A percentile compares a stretch with the other conserved stretches of the same genome.
Evolutionary conservation across 2,329 filamentous ascomycete genomes (phyloP).

Genomic region (Penicillium brasilianum): DNA sequence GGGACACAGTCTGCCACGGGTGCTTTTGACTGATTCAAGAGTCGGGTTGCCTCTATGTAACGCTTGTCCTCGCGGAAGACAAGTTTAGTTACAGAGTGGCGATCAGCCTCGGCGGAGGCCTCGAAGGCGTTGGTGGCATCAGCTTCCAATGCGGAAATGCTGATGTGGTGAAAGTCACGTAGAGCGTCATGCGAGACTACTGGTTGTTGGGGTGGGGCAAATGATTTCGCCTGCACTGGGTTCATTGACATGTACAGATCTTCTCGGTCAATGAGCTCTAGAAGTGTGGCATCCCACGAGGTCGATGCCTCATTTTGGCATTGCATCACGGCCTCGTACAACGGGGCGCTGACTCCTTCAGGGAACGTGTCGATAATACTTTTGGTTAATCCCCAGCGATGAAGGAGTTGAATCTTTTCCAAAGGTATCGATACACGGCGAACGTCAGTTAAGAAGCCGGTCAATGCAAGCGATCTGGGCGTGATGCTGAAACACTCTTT

Average conservation of each 20-base stretch:
- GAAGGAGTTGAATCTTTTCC: constrained; percentile 75
- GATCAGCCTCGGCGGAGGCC: constrained; percentile 80
- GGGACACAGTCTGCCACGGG: constrained; percentile 78
- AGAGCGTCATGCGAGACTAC: constrained; percentile 67
- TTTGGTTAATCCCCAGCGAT: constrained; percentile 66
- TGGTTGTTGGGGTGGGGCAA: constrained; percentile 40
- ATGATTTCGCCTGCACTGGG: constrained; percentile 47
- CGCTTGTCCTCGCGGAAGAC: constrained; percentile 92
- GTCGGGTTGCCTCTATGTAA: constrained; percentile 79
- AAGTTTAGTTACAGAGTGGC: constrained; percentile 79
- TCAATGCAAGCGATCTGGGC: constrained; percentile 72
- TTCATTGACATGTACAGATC: constrained; percentile 74
- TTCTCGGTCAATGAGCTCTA: constrained; percentile 78
- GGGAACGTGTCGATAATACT: constrained; percentile 80
- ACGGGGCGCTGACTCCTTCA: constrained; percentile 77
- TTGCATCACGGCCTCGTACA: constrained; percentile 82
- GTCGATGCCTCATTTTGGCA: constrained; percentile 83
- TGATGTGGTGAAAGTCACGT: constrained; percentile 80
- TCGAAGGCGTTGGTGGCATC: constrained; percentile 66
- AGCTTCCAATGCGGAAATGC: constrained; percentile 56
- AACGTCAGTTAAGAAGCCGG: constrained; percentile 67
- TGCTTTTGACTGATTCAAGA: constrained; percentile 84
- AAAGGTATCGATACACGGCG: constrained; percentile 56
- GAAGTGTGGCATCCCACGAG: constrained; percentile 72
- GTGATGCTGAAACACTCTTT: constrained; percentile 52